Base-by-base conservation (phyloP, 78 protist species). In the Planoprotostelium fungivorum region DNA sequence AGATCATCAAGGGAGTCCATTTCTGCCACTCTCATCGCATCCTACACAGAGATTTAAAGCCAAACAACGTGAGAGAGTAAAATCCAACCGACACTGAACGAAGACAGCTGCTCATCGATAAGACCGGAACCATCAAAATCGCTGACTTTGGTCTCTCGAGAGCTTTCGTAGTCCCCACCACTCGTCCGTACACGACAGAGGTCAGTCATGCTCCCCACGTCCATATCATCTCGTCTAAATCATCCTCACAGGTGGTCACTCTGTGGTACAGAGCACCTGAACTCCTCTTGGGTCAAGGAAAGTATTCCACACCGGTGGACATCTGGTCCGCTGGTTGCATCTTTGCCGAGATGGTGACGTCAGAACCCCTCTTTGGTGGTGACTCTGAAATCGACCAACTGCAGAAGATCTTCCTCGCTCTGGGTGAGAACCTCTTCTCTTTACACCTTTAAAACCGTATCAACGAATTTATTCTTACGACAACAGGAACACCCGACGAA, bases 191-290 rank as follows among this genome's bases (percentile, higher is more conserved):
- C 5, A 85, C 87, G 16, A 85, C 87, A 85, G 63, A 85, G 87
- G 87, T 85, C 37, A 25, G 35, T 10, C n/a, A 23, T 16, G 51
- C 29, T 25, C 9, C 51, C 51, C 29, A 16, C 87, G 36, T 23
- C 16, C 29, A 85, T 10, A 85, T 85, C 87, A 29, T 29, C 29
- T 86, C 37, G 5, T 35, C 37, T 85, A 36, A n/a, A 29, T 28
- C 38, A 23, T 9, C 16, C n/a, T n/a, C n/a, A 34, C 38, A 35
- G 85, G 95, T 96, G 38, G 93, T 98, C 29, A 98, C 99, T 0
- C 93, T 99, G 1, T 98, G 99, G 99, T 98, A 98, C 94, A 94
- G 99, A 1, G 97, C 99, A 0, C 99, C 99, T 0, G 99, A 99
- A 34, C 96, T 99, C 34, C 96, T 99, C 28, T 90, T 99, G 36